Conservation (phyloP, 345 rosid genomes). For the Lagerstroemia speciosa region DNA sequence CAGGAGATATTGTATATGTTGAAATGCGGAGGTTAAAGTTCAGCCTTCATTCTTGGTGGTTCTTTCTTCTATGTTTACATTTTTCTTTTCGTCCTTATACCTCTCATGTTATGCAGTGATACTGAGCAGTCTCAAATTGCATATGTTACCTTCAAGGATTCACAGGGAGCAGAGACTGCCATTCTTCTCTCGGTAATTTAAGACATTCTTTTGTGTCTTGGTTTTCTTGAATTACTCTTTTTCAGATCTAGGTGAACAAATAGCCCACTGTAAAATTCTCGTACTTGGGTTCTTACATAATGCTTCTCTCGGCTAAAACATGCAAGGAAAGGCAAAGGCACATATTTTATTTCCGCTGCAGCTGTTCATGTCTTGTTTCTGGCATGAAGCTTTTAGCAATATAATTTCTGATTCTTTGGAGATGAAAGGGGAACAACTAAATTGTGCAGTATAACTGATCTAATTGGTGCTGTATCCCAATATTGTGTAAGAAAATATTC, state of each 20-base stretch:
- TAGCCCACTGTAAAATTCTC: not conserved
- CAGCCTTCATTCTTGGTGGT: not conserved
- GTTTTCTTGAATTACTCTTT: not conserved
- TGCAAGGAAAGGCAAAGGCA: not conserved
- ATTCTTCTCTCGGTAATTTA: conserved; percentile 41
- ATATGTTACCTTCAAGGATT: conserved; percentile 51
- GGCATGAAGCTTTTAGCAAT: not conserved
- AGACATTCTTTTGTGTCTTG: not conserved
- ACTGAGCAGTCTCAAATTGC: conserved; percentile 44
- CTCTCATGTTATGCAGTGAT: conserved; percentile 40
- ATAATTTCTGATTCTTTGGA: not conserved
- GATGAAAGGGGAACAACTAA: not conserved
- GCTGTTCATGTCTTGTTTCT: not conserved
- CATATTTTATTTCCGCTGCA: not conserved
- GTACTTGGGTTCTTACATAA: not conserved
- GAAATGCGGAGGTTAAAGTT: conserved; percentile 51
- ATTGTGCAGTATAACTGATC: not conserved
- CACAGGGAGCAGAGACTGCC: conserved; percentile 60
- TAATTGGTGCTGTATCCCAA: not conserved
- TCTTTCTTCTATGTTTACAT: not conserved
- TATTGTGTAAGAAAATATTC: not conserved
- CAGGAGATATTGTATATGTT: conserved; percentile 66
- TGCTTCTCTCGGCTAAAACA: not conserved
- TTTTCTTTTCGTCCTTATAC: not conserved
- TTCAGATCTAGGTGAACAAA: not conserved